These are phyloP conservation scores for Schoenoplectus tabernaemontani DNA, from an alignment of 202 grass and related monocot species.

Conservation along the genomic window DNA sequence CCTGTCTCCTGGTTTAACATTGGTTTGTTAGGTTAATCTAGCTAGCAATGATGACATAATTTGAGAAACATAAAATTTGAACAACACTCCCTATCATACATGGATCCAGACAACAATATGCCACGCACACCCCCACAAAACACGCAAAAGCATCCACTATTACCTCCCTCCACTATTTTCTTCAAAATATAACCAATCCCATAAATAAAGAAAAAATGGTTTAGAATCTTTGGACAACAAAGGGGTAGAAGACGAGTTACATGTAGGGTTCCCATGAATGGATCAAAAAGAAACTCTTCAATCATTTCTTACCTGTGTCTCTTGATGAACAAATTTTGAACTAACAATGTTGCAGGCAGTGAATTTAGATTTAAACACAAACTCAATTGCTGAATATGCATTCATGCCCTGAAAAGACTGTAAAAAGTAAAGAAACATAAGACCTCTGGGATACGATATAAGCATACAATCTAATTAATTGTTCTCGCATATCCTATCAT, in stretches of 20 bases:
- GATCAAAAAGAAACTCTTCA: not conserved
- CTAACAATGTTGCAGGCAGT: slow-evolving; percentile 35
- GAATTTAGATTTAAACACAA: slow-evolving; percentile 62
- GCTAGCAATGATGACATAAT: not conserved
- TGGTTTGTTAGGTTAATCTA: not conserved
- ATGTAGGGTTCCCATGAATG: not conserved
- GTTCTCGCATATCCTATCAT: not conserved
- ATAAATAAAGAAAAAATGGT: not conserved
- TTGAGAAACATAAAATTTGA: not conserved
- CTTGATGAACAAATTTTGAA: slow-evolving; percentile 45
- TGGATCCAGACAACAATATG: not conserved
- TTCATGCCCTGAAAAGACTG: slow-evolving; percentile 63
- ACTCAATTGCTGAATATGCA: slow-evolving; percentile 59
- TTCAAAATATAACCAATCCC: not conserved
- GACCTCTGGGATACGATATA: not conserved
- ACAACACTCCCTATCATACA: not conserved
- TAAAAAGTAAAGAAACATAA: slow-evolving; percentile 1
- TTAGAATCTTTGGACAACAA: slow-evolving; percentile 3
- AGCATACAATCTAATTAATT: not conserved
- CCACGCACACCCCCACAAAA: not conserved
- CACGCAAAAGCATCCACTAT: not conserved
- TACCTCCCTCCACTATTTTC: not conserved
- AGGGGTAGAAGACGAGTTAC: not conserved
- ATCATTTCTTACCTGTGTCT: slow-evolving; percentile 43
- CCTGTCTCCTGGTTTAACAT: slow-evolving; percentile 65